Percentiles rank a stretch among this genome's conserved stretches.
Conservation (phyloP, 345 rosid genomes). For the Populus deltoides region DNA sequence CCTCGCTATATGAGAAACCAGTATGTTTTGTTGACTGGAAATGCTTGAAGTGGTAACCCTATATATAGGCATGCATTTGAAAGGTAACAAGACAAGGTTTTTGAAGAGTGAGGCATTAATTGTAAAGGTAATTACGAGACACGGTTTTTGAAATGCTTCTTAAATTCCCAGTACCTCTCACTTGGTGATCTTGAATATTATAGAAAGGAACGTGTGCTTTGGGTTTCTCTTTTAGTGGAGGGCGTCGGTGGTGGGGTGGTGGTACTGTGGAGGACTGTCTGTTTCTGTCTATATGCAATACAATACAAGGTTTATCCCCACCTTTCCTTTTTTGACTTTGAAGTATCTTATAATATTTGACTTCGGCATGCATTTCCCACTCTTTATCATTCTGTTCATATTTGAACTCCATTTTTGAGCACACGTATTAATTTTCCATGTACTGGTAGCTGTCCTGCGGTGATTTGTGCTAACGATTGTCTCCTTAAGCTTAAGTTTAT, state of each 20-base stretch:
- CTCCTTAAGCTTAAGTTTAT: too few relatives aligned
- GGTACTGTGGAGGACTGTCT: too few relatives aligned
- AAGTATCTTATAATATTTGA: neutral
- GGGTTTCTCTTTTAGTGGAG: conserved; percentile 2
- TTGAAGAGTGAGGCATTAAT: too few relatives aligned
- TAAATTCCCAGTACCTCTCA: too few relatives aligned
- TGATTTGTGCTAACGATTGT: too few relatives aligned
- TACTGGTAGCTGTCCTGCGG: too few relatives aligned
- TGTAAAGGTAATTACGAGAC: too few relatives aligned
- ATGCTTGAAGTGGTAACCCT: conserved; percentile 1
- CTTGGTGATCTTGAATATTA: too few relatives aligned
- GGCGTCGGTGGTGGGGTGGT: neutral
- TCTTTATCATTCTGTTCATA: neutral
- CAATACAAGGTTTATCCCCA: neutral
- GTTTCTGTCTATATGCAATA: neutral
- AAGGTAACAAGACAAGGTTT: neutral
- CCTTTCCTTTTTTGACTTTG: conserved; percentile 1
- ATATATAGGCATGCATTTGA: conserved; percentile 10
- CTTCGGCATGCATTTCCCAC: neutral
- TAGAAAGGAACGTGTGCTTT: neutral
- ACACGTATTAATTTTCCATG: neutral
- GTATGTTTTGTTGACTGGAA: neutral
- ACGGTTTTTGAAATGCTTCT: too few relatives aligned
- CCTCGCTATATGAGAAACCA: neutral
- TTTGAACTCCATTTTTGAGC: neutral